Conservation (phyloP, 768 basidiomycete genomes). For the Lactarius psammicola region DNA sequence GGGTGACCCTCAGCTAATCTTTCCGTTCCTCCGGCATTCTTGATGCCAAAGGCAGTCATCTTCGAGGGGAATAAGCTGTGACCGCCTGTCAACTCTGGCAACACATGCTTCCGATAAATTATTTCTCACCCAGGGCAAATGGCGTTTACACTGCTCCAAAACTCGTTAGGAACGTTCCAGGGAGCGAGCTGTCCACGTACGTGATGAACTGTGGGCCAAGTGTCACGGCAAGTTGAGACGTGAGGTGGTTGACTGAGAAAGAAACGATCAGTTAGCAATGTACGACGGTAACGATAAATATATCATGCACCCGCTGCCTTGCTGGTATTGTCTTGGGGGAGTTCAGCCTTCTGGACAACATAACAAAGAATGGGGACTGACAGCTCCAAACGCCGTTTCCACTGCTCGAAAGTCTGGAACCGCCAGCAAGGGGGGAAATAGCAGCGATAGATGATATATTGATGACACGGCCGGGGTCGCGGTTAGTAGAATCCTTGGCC, state of each 20-base stretch:
- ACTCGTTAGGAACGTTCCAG: slow-evolving; percentile 1
- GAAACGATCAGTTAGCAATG: background rate
- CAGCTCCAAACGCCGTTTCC: slow-evolving; percentile 78
- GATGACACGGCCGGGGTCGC: slow-evolving; percentile 73
- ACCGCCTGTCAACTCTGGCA: background rate
- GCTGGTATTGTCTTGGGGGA: slow-evolving; percentile 63
- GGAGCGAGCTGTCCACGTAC: slow-evolving; percentile 42
- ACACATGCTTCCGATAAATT: background rate
- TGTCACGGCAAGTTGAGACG: slow-evolving; percentile 65
- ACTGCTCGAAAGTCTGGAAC: slow-evolving; percentile 44
- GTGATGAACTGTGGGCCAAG: slow-evolving; percentile 60
- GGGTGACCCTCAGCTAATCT: slow-evolving; percentile 56
- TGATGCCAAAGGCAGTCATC: slow-evolving; percentile 77
- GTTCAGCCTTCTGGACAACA: background rate
- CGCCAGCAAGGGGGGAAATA: slow-evolving; percentile 51
- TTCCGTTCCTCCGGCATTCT: slow-evolving; percentile 48
- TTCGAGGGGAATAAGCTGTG: slow-evolving; percentile 73
- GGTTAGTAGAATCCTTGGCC: slow-evolving; percentile 57
- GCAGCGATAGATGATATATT: slow-evolving; percentile 77
- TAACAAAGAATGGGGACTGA: slow-evolving; percentile 41
- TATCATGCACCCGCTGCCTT: slow-evolving; percentile 58
- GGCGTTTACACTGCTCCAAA: slow-evolving; percentile 64
- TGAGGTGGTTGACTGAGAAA: slow-evolving; percentile 66
- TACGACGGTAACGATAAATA: background rate
- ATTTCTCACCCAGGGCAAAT: slow-evolving; percentile 70